A percentile compares a stretch with the other conserved stretches of the same genome.
phyloP scores from a whole-genome alignment of 1,139 yeast genomes.

The Yamadazyma oceani region DNA sequence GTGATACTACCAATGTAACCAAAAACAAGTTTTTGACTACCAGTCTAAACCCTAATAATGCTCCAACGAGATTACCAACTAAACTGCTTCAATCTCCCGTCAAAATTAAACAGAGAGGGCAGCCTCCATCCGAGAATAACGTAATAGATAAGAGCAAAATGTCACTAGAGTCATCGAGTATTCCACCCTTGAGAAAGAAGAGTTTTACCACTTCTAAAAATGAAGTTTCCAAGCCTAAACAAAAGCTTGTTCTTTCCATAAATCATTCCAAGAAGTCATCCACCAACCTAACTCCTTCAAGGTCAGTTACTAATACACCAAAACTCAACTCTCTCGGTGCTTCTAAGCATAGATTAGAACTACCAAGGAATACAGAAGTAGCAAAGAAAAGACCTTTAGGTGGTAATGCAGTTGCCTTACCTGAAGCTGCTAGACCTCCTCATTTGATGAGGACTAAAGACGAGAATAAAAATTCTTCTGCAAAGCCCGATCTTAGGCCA shows the following conservation, averaged over 20 bases:
- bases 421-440: slow-evolving; percentile 36
- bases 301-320: neutral
- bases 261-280: slow-evolving; percentile 20
- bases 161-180: slow-evolving; percentile 19
- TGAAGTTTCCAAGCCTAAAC: slow-evolving; percentile 29
- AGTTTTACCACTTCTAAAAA: slow-evolving; percentile 33
- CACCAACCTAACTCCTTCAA: slow-evolving; percentile 1
- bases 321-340: slow-evolving; percentile 1
- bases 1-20: slow-evolving; percentile 8
- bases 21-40: slow-evolving; percentile 40
- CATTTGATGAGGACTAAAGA: slow-evolving; percentile 9
- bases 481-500: slow-evolving; percentile 2
- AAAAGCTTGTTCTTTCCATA: slow-evolving; percentile 30
- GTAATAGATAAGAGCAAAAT: slow-evolving; percentile 1
- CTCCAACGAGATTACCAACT: slow-evolving; percentile 8
- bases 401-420: slow-evolving; percentile 36
- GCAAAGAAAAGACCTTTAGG: slow-evolving; percentile 15
- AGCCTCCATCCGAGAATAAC: neutral
- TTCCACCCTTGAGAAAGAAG: slow-evolving; percentile 30
- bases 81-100: slow-evolving; percentile 12
- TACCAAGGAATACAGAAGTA: slow-evolving; percentile 8
- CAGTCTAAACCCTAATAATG: slow-evolving; percentile 23
- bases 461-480: neutral
- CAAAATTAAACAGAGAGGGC: slow-evolving; percentile 6
- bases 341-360: slow-evolving; percentile 9